A percentile compares a stretch with the other conserved stretches of the same genome.
Conservation (phyloP, 176 grass and related monocot species). For the Cocos nucifera region DNA sequence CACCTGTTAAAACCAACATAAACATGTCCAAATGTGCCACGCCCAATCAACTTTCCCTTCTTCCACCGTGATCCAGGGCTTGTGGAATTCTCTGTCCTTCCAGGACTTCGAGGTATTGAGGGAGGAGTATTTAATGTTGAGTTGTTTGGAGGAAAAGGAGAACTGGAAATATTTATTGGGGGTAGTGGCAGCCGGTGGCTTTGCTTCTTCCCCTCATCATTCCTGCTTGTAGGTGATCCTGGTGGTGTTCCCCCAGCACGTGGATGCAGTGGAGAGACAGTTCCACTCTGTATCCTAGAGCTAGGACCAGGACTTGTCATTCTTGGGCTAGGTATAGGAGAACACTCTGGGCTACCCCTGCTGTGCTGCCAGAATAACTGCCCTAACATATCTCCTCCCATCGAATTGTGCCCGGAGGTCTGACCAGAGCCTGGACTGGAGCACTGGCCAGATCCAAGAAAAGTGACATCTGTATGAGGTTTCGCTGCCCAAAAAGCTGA, state of each 20-base stretch:
- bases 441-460: slow-evolving; percentile 92
- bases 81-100: slow-evolving; percentile 69
- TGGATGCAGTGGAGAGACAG: slow-evolving; percentile 89
- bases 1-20: slow-evolving; percentile 96
- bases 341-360: slow-evolving; percentile 84
- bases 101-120: slow-evolving; percentile 82
- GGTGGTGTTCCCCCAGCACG: slow-evolving; percentile 64
- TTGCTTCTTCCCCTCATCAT: slow-evolving; percentile 72
- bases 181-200: slow-evolving; percentile 85
- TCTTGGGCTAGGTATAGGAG: slow-evolving; percentile 89
- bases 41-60: slow-evolving; percentile 93
- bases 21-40: slow-evolving; percentile 96
- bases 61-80: slow-evolving; percentile 96
- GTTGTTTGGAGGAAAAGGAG: slow-evolving; percentile 61
- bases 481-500: slow-evolving; percentile 84
- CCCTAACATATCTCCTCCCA: slow-evolving; percentile 88
- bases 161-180: slow-evolving; percentile 65
- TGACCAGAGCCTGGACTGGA: slow-evolving; percentile 97
- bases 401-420: slow-evolving; percentile 96
- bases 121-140: slow-evolving; percentile 45
- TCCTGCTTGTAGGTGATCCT: slow-evolving; percentile 72
- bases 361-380: slow-evolving; percentile 90
- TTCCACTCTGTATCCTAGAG: slow-evolving; percentile 91
- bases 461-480: slow-evolving; percentile 60
- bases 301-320: slow-evolving; percentile 91